Conservation (phyloP, 225 moss, liverwort and hornwort species). For the Marchantia paleacea region DNA sequence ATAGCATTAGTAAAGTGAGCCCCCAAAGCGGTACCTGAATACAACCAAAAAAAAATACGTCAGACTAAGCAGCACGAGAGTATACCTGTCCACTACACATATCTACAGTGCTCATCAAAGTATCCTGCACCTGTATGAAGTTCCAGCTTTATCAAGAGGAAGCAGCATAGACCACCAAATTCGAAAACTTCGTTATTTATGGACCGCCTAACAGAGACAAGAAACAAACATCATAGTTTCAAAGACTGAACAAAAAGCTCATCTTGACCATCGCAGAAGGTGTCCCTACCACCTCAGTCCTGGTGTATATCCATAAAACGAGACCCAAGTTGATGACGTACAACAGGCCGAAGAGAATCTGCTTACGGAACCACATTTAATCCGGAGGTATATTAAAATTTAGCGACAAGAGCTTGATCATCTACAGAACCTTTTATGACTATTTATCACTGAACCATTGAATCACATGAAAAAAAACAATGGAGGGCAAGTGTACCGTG, state of each 20-base stretch:
- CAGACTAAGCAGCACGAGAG: neutral
- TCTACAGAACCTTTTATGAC: neutral
- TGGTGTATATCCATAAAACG: slow-evolving; percentile 65
- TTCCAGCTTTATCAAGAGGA: neutral
- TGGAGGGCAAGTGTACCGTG: neutral
- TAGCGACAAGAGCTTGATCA: neutral
- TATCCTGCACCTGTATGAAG: neutral
- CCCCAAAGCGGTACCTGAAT: slow-evolving; percentile 89
- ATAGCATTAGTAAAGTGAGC: slow-evolving; percentile 71
- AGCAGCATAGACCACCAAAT: neutral
- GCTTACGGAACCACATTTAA: slow-evolving; percentile 5
- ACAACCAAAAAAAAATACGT: slow-evolving; percentile 10
- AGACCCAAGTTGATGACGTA: slow-evolving; percentile 77
- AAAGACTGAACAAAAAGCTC: neutral
- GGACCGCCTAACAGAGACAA: neutral
- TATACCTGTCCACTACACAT: neutral
- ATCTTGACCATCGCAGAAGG: neutral
- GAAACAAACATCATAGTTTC: neutral
- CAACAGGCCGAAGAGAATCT: slow-evolving; percentile 83
- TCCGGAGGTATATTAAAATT: neutral
- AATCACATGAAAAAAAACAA: neutral
- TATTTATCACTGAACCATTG: neutral
- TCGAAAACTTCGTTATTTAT: neutral
- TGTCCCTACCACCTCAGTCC: slow-evolving; percentile 62
- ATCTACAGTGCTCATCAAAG: neutral